Base-by-base conservation (phyloP, 2,329 filamentous ascomycete species). In the Ophiobolus disseminans region DNA sequence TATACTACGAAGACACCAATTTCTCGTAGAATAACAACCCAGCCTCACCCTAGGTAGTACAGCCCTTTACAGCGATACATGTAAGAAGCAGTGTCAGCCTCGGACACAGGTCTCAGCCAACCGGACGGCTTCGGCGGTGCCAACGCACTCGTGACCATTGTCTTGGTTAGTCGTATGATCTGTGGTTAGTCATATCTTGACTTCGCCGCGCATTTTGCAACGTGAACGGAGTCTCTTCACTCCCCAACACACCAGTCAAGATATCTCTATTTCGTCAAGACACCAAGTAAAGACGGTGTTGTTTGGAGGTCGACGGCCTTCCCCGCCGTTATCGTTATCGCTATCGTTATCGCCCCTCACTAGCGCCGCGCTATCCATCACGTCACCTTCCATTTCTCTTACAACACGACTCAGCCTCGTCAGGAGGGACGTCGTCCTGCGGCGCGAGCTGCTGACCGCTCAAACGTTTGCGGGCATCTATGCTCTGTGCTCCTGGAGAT, bases 131-230 rank as follows among this genome's bases (percentile, higher is more conserved):
- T 53, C 50, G 51, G 50, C 37, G 43, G 32, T 57, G 60, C 56
- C 60, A 63, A 40, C 61, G 34, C 50, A 63, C 61, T 57, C 60
- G 61, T 64, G 61, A 64, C n/a, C n/a, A n/a, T n/a, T 50, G 47
- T 40, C 17, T 46, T 28, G 31, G 32, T 43, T 34, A 44, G 38
- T 45, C 58, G 50, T 58, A 55, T 62, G 60, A 63, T 61, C 50
- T 39, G 14, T 30, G 37, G 28, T 49, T 23, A 8, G 20, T 25
- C 22, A 13, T 51, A 51, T 58, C 57, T 49, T 34, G 50, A 35
- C 39, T 10, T 25, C 13, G 16, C 21, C n/a, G 10, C 20, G 25
- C 10, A 5, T 21, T n/a, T 26, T n/a, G 25, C 16, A 26, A n/a
- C n/a, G n/a, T n/a, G n/a, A n/a, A n/a, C n/a, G n/a, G n/a, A n/a